phyloP scores from a whole-genome alignment of 75 land plant genomes.

The Picea glauca region DNA sequence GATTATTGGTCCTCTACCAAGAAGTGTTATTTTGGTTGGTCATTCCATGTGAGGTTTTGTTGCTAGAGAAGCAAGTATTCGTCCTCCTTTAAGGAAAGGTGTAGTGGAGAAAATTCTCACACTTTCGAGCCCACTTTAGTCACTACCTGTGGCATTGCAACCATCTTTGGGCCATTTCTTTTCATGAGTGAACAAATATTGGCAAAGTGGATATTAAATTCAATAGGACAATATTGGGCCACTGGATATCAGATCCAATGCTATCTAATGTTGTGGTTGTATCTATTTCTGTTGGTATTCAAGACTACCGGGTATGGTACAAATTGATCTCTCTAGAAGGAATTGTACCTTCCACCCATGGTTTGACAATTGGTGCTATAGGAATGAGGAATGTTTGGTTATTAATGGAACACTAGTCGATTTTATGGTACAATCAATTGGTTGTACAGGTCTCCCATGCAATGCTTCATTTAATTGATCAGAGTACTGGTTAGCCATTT shows the following conservation, averaged over 20 bases:
- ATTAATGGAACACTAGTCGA: conserved; percentile 91
- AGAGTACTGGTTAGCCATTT: conserved; percentile 64
- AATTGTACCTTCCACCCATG: no score
- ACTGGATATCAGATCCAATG: conserved; percentile 29
- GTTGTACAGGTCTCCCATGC: conserved; percentile 94
- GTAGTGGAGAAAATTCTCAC: conserved; percentile 87
- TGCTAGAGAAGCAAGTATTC: conserved; percentile 92
- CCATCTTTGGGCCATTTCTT: conserved; percentile 89
- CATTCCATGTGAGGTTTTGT: conserved; percentile 99
- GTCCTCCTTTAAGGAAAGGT: conserved; percentile 69
- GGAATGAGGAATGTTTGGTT: conserved; percentile 94
- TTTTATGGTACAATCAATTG: conserved; percentile 96
- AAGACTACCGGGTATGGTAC: conserved; percentile 82
- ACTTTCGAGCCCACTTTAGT: conserved; percentile 95
- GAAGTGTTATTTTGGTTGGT: conserved; percentile 93
- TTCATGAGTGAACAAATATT: conserved; percentile 68
- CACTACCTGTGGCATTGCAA: conserved; percentile 88
- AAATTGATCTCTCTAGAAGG: no score
- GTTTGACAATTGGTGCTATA: conserved; percentile 47
- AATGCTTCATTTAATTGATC: conserved; percentile 74
- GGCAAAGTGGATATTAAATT: conserved; percentile 71
- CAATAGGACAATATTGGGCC: conserved; percentile 33
- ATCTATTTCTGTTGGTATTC: conserved; percentile 80
- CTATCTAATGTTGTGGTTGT: conserved; percentile 81
- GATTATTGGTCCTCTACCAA: conserved; percentile 53